Conservation (phyloP, 1,284 basidiomycete species). For the Wolfiporia cocos region DNA sequence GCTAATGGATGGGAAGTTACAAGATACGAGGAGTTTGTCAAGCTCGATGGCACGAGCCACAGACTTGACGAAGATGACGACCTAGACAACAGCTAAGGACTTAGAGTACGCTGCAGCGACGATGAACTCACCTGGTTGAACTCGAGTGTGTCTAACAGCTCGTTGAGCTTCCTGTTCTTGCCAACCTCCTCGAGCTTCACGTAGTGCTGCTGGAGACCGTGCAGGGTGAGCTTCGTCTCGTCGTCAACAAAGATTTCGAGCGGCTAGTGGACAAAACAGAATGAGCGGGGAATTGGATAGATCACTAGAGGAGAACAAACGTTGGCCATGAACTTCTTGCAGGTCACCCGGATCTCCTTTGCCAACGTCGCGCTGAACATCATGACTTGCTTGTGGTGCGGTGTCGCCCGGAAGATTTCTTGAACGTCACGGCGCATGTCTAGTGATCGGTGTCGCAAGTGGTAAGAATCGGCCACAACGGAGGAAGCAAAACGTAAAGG, state of each 20-base stretch:
- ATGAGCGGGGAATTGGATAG: neutral
- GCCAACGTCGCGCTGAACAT: conserved; percentile 99
- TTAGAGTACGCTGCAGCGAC: neutral
- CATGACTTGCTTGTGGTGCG: conserved; percentile 99
- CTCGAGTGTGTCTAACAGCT: conserved; percentile 92
- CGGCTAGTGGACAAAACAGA: conserved; percentile 50
- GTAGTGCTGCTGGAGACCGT: conserved; percentile 98
- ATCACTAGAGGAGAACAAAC: conserved; percentile 43
- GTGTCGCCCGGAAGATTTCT: conserved; percentile 99
- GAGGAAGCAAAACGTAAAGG: conserved; percentile 34
- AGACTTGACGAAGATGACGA: conserved; percentile 99
- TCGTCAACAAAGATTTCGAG: conserved; percentile 99
- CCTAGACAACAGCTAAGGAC: conserved; percentile 41
- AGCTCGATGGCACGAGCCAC: conserved; percentile 95
- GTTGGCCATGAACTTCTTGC: conserved; percentile 99
- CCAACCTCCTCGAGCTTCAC: conserved; percentile 92
- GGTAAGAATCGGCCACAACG: conserved; percentile 50
- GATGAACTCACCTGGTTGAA: conserved; percentile 83
- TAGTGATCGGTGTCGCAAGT: conserved; percentile 54
- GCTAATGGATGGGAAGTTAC: conserved; percentile 97
- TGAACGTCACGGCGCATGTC: conserved; percentile 99
- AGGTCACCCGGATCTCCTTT: conserved; percentile 95
- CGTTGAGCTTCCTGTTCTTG: conserved; percentile 98
- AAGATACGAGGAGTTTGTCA: conserved; percentile 93
- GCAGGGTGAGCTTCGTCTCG: conserved; percentile 97